These are phyloP conservation scores for Phytopythium mirpurense DNA, from an alignment of 352 stramenopile species.

Conservation along the genomic window DNA sequence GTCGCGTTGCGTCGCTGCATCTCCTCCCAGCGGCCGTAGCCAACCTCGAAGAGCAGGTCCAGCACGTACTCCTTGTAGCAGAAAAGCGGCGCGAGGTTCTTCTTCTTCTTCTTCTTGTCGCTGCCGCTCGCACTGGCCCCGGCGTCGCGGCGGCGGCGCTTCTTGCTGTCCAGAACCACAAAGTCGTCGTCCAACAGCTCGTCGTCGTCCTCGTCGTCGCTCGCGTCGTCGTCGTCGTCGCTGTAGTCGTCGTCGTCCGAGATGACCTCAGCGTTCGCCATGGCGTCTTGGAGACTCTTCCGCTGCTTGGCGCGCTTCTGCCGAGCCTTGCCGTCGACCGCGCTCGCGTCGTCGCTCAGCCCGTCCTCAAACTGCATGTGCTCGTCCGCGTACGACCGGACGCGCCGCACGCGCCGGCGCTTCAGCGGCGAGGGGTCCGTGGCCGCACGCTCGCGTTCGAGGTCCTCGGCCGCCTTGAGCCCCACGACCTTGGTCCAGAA, in stretches of 20 bases:
- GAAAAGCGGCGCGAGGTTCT: slow-evolving; percentile 26
- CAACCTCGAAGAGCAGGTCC: slow-evolving; percentile 54
- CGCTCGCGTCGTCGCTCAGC: slow-evolving; percentile 39
- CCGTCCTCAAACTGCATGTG: slow-evolving; percentile 37
- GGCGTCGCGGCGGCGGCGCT: slow-evolving; percentile 11
- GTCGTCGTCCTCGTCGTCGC: slow-evolving; percentile 61
- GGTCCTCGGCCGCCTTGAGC: slow-evolving; percentile 61
- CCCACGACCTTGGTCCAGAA: slow-evolving; percentile 95
- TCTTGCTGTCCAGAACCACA: slow-evolving; percentile 9
- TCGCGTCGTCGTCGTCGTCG: slow-evolving; percentile 13
- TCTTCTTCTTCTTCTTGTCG: slow-evolving; percentile 24
- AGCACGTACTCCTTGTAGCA: slow-evolving; percentile 33
- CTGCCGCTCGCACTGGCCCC: background rate
- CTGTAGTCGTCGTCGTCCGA: slow-evolving; percentile 35
- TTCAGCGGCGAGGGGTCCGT: slow-evolving; percentile 63
- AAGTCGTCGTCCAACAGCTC: slow-evolving; percentile 43
- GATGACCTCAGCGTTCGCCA: slow-evolving; percentile 31
- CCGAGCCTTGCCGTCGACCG: slow-evolving; percentile 16
- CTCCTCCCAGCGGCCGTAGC: slow-evolving; percentile 83
- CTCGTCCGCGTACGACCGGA: slow-evolving; percentile 58
- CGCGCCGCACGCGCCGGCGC: slow-evolving; percentile 47
- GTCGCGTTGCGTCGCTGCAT: slow-evolving; percentile 28
- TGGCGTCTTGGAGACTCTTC: slow-evolving; percentile 32
- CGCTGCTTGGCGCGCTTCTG: slow-evolving; percentile 28
- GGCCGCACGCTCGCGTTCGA: slow-evolving; percentile 30